phyloP scores from a whole-genome alignment of 228 moss, liverwort and hornwort genomes.

The Sphagnum magellanicum region DNA sequence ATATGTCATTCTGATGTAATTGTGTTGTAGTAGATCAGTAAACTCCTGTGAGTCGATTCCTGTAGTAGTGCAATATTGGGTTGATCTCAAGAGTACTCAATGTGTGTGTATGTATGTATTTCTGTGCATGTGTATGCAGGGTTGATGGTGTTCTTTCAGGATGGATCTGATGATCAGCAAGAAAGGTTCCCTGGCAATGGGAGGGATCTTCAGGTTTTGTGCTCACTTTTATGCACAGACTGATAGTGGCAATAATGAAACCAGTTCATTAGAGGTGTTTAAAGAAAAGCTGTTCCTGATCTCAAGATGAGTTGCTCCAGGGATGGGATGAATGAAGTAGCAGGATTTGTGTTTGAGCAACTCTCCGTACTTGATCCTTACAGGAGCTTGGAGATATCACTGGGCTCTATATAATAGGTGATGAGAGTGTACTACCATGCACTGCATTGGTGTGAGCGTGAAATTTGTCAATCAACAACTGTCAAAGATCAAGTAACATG shows the following conservation, averaged over 20 bases:
- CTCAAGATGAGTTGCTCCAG: constrained; percentile 77
- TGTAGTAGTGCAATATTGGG: too few relatives aligned
- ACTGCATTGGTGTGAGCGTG: constrained; percentile 78
- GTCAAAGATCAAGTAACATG: constrained; percentile 75
- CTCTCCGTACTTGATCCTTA: constrained; percentile 88
- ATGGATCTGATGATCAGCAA: background rate
- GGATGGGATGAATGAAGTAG: constrained; percentile 79
- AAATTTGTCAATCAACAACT: constrained; percentile 92
- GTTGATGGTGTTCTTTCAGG: too few relatives aligned
- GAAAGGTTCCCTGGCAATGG: constrained; percentile 40
- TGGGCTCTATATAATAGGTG: constrained; percentile 87
- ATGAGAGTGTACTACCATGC: constrained; percentile 66
- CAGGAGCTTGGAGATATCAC: constrained; percentile 96
- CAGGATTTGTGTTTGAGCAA: constrained; percentile 77
- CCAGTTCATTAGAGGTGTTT: constrained; percentile 95
- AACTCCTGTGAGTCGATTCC: too few relatives aligned
- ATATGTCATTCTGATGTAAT: too few relatives aligned
- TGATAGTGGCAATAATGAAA: constrained; percentile 23
- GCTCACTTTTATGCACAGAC: constrained; percentile 16
- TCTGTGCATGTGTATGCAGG: too few relatives aligned
- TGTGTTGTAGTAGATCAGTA: too few relatives aligned
- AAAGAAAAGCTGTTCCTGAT: constrained; percentile 77
- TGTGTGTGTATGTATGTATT: too few relatives aligned
- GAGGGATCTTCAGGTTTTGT: constrained; percentile 35
- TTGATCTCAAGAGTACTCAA: too few relatives aligned